These are phyloP conservation scores for Penicillium nordicum DNA, from an alignment of 2,329 filamentous ascomycete genomes.

Conservation along the genomic window DNA sequence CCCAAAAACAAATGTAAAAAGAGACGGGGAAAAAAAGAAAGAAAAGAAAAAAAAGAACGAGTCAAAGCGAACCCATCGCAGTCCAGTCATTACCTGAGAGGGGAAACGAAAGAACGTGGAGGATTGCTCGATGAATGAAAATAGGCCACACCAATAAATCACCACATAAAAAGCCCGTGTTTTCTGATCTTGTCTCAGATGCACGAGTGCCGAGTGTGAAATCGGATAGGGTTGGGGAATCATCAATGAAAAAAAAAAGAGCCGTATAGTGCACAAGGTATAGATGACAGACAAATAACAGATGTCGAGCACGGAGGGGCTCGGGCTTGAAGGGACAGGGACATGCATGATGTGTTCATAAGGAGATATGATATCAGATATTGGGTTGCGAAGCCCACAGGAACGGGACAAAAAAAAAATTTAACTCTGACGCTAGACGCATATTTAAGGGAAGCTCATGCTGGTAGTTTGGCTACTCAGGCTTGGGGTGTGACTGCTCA, in stretches of 20 bases:
- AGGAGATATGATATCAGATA: not conserved
- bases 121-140: not conserved
- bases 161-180: not conserved
- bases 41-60: not conserved
- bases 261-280: constrained; percentile 2
- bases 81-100: not conserved
- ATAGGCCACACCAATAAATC: not conserved
- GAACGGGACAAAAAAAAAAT: not conserved
- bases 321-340: not conserved
- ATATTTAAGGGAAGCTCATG: constrained; percentile 3
- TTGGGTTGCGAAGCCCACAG: not conserved
- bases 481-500: not conserved
- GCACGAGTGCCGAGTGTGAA: not conserved
- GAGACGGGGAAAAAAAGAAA: not conserved
- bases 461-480: constrained; percentile 1
- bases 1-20: not conserved
- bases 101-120: not conserved
- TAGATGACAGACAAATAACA: constrained; percentile 3
- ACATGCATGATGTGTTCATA: constrained; percentile 4
- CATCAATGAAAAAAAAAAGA: constrained; percentile 1
- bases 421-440: constrained; percentile 4
- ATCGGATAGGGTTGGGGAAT: constrained; percentile 1
- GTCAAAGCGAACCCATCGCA: not conserved
- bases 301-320: not conserved
- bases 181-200: not conserved